Evolutionary conservation across 306 rosid species (phyloP).

Genomic region (Trifolium subterraneum): DNA sequence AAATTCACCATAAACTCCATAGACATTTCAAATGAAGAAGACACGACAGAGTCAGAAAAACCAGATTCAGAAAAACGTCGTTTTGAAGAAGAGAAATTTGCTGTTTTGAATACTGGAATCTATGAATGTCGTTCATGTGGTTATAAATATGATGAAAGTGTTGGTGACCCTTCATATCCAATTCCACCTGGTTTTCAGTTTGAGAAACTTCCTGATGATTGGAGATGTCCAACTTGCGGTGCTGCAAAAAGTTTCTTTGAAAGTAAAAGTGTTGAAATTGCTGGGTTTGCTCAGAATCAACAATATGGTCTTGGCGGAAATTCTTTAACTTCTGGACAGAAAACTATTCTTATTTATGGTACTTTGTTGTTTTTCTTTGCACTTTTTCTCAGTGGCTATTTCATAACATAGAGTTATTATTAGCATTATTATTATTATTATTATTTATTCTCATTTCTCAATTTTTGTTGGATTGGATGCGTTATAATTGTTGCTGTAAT

Average conservation of each 20-base stretch:
- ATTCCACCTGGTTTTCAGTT: constrained; percentile 80
- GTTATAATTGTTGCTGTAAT: not conserved
- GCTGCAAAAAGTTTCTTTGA: constrained; percentile 82
- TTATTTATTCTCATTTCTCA: not conserved
- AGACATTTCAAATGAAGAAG: constrained; percentile 78
- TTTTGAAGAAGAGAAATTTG: constrained; percentile 94
- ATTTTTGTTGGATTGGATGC: constrained; percentile 17
- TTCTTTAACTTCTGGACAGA: constrained; percentile 86
- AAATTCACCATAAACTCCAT: constrained; percentile 53
- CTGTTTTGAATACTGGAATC: constrained; percentile 85
- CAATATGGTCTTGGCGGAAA: constrained; percentile 94
- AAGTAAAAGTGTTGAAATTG: constrained; percentile 91
- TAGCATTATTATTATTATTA: not conserved
- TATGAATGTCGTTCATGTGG: constrained; percentile 97
- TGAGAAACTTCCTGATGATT: constrained; percentile 84
- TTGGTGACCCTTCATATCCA: constrained; percentile 87
- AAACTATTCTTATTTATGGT: constrained; percentile 84
- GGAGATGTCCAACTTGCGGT: constrained; percentile 98
- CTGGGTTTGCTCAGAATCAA: constrained; percentile 95
- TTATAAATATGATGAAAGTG: constrained; percentile 81
- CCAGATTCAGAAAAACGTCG: constrained; percentile 60
- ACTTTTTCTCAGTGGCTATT: constrained; percentile 84
- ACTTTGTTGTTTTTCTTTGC: constrained; percentile 72
- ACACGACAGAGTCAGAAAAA: constrained; percentile 32
- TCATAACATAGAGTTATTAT: constrained; percentile 73